Percentiles rank a stretch among this genome's conserved stretches.
These are phyloP conservation scores for Thinopyrum obtusiflorum DNA, from an alignment of 202 grass and related monocot species.

Conservation along the genomic window DNA sequence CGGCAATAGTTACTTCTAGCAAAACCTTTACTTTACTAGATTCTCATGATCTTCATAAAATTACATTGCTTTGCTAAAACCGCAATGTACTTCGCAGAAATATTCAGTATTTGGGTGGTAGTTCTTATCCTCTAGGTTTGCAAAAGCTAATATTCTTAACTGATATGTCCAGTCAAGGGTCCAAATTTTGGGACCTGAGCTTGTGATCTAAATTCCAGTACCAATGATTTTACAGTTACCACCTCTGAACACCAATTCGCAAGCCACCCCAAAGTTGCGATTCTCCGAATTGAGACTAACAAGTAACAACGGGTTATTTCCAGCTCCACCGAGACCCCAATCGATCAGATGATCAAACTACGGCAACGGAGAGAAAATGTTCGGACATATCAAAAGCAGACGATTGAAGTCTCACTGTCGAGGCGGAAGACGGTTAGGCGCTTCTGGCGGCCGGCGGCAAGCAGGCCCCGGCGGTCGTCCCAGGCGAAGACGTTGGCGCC, in stretches of 20 bases:
- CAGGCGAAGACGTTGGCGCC: constrained; percentile 79
- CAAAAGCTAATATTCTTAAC: neutral
- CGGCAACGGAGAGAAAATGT: neutral
- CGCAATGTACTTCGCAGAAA: neutral
- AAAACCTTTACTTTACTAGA: neutral
- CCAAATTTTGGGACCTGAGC: neutral
- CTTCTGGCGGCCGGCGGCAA: constrained; percentile 79
- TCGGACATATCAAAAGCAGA: neutral
- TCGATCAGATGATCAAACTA: neutral
- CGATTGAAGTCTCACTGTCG: constrained; percentile 50
- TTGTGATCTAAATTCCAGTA: neutral
- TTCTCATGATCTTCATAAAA: neutral
- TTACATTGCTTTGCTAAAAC: neutral
- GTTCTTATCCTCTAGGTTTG: neutral
- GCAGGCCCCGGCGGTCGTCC: constrained; percentile 78
- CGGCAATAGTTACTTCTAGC: too few relatives aligned
- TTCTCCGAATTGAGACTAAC: constrained; percentile 8
- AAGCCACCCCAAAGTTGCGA: neutral
- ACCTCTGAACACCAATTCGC: neutral
- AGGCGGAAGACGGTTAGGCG: constrained; percentile 86
- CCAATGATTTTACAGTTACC: neutral
- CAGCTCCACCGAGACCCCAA: neutral
- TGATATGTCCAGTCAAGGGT: neutral
- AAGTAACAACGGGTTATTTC: neutral
- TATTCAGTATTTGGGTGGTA: neutral